Evolutionary conservation across 257 asterid genomes (phyloP).

Genomic region (Fraxinus excelsior): DNA sequence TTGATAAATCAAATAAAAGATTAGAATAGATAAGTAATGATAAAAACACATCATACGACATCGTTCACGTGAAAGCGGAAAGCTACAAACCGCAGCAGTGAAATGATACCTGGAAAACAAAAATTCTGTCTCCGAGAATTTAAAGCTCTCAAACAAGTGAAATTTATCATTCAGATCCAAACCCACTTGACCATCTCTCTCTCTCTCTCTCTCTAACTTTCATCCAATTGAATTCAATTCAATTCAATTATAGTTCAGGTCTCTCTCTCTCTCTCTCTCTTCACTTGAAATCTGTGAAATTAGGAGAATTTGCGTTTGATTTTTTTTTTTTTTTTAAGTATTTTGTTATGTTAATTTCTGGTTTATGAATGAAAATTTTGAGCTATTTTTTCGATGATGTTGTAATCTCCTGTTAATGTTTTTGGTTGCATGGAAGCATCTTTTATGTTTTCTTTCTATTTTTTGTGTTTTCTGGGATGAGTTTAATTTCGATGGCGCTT

Average conservation of each 20-base stretch:
- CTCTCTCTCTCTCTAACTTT: constrained; percentile 1
- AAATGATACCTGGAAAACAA: constrained; percentile 11
- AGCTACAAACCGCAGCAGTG: constrained; percentile 16
- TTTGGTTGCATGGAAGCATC: constrained; percentile 13
- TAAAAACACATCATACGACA: neutral
- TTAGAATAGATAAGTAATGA: too few relatives aligned
- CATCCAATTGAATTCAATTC: neutral
- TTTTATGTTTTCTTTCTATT: neutral
- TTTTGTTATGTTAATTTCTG: neutral
- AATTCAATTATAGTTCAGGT: constrained; percentile 34
- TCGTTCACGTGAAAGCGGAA: neutral
- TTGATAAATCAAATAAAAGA: too few relatives aligned
- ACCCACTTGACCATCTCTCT: constrained; percentile 8
- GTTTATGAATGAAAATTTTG: neutral
- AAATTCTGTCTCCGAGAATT: constrained; percentile 9
- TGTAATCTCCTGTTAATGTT: neutral
- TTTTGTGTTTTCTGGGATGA: neutral
- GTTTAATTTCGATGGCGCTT: neutral
- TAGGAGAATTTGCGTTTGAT: constrained; percentile 10
- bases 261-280: constrained; percentile 11
- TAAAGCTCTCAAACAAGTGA: neutral
- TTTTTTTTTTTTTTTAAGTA: neutral
- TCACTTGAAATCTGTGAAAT: neutral
- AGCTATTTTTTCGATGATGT: neutral
- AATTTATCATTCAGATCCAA: constrained; percentile 30